These are phyloP conservation scores for Aspergillus saccharolyticus DNA, from an alignment of 495 filamentous ascomycete genomes.

Conservation along the genomic window DNA sequence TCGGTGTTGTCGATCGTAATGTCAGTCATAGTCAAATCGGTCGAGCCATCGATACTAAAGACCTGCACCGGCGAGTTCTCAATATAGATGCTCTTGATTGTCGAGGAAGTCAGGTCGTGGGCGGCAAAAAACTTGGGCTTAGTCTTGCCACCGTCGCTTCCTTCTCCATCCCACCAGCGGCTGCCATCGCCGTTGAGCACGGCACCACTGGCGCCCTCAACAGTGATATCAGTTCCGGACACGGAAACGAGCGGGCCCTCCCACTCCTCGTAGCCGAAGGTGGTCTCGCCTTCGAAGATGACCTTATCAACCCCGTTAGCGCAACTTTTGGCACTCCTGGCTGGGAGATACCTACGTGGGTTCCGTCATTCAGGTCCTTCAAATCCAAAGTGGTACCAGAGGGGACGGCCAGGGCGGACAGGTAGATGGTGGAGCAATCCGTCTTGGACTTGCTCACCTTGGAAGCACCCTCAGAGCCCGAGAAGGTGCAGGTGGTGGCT, in stretches of 20 bases:
- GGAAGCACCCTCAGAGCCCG: too few relatives aligned
- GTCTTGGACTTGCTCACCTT: slow-evolving; percentile 18
- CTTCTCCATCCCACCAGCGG: slow-evolving; percentile 37
- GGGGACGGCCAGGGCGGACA: slow-evolving; percentile 35
- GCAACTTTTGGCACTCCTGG: too few relatives aligned
- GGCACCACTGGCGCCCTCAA: slow-evolving; percentile 11
- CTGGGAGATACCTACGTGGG: too few relatives aligned
- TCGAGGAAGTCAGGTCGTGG: too few relatives aligned
- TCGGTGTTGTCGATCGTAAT: slow-evolving; percentile 52
- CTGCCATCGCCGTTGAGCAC: slow-evolving; percentile 32
- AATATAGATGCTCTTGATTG: slow-evolving; percentile 35
- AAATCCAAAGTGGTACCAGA: slow-evolving; percentile 18
- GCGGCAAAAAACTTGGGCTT: slow-evolving; percentile 13
- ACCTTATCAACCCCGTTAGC: slow-evolving; percentile 12
- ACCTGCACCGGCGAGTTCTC: slow-evolving; percentile 52
- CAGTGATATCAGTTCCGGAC: slow-evolving; percentile 31
- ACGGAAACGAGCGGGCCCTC: slow-evolving; percentile 33
- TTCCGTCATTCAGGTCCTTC: too few relatives aligned
- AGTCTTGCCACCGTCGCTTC: slow-evolving; percentile 29
- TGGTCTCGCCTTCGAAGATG: slow-evolving; percentile 38
- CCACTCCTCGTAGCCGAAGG: slow-evolving; percentile 42
- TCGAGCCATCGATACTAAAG: slow-evolving; percentile 43
- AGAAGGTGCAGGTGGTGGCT: too few relatives aligned
- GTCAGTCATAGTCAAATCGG: slow-evolving; percentile 35
- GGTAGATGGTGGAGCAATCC: slow-evolving; percentile 38